Evolutionary conservation across 768 basidiomycete genomes (phyloP).

Genomic region (Candolleomyces eurysporus): DNA sequence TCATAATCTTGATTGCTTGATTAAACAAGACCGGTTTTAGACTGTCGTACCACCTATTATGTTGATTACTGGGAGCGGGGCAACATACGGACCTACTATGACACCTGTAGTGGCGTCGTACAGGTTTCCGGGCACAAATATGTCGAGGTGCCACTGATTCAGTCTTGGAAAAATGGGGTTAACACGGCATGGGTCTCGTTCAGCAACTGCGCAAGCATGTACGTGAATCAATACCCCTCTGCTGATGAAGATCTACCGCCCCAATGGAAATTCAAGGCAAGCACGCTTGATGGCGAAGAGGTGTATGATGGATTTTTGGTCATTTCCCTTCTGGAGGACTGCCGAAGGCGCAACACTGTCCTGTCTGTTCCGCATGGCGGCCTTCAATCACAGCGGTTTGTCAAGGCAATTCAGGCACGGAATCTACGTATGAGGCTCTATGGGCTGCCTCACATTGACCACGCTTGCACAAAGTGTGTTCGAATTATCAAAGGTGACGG

Average conservation of each 20-base stretch:
- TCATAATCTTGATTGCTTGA: no score
- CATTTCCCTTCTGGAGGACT: conserved; percentile 12
- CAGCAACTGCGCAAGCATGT: conserved; percentile 18
- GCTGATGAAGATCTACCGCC: neutral
- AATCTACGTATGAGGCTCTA: conserved; percentile 6
- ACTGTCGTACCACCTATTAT: no score
- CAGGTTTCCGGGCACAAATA: conserved; percentile 20
- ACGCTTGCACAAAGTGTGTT: conserved; percentile 11
- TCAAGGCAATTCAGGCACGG: conserved; percentile 3
- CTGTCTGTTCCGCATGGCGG: conserved; percentile 12
- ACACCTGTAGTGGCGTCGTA: conserved; percentile 9
- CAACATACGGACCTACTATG: conserved; percentile 1
- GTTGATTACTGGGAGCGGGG: no score
- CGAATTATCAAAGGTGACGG: neutral
- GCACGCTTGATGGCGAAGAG: conserved; percentile 1
- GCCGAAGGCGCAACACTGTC: neutral
- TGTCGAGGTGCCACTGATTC: conserved; percentile 11
- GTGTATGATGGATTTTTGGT: conserved; percentile 13
- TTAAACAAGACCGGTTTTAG: no score
- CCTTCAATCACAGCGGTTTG: neutral
- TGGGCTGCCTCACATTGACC: conserved; percentile 10
- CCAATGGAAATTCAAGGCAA: conserved; percentile 10
- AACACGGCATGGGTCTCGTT: conserved; percentile 14
- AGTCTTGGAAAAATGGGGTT: conserved; percentile 11
- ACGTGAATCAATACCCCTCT: conserved; percentile 6